A percentile compares a stretch with the other conserved stretches of the same genome.
phyloP scores from a whole-genome alignment of 257 asterid species.

The Solanum phureja region DNA sequence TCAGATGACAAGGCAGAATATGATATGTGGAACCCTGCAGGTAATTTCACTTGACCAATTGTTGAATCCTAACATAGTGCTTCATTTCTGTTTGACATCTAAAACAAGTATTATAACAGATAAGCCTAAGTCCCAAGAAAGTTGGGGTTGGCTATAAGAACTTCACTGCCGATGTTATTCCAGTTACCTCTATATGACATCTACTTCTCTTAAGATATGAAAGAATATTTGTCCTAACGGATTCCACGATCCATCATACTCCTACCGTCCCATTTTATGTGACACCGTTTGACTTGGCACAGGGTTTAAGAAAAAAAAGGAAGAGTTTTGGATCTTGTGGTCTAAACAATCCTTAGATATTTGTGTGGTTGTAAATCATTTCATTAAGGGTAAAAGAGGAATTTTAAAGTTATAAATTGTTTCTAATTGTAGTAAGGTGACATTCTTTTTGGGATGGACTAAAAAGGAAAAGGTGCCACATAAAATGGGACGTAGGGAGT shows the following conservation, averaged over 20 bases:
- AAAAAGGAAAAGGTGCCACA: not conserved
- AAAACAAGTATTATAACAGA: not conserved
- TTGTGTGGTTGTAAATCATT: not conserved
- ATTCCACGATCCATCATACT: not conserved
- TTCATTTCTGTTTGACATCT: not conserved
- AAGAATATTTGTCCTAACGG: not conserved
- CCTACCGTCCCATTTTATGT: not conserved
- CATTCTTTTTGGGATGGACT: not conserved
- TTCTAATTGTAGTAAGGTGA: not conserved
- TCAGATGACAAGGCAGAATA: constrained; percentile 24
- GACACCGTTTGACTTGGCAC: not conserved
- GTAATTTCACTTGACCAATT: constrained; percentile 19
- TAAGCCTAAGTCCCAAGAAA: not conserved
- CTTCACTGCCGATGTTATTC: not conserved
- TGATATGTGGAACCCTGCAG: constrained; percentile 62
- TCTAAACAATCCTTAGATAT: not conserved
- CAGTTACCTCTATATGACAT: not conserved
- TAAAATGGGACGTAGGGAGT: not conserved
- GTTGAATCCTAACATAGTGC: not conserved
- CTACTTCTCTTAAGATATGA: not conserved
- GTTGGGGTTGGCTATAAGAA: not conserved
- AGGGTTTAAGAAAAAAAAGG: not conserved
- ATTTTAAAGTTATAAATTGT: not conserved
- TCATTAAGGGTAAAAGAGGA: not conserved
- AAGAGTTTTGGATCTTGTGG: not conserved